These are phyloP conservation scores for Mortierella claussenii DNA, from an alignment of 192 early-diverging fungal genomes.

Conservation along the genomic window DNA sequence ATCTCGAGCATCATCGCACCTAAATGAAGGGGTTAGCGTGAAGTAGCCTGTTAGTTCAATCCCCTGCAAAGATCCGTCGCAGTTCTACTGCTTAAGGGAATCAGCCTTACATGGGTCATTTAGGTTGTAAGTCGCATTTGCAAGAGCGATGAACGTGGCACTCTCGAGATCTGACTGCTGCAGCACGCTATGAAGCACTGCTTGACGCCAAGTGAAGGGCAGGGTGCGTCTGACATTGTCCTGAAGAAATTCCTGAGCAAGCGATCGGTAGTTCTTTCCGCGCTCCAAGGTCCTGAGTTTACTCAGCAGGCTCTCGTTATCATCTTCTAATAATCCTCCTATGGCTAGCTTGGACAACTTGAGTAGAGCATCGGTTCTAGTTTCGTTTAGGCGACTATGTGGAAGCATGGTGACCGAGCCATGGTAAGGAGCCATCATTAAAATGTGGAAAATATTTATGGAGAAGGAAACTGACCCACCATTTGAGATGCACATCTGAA, in stretches of 20 bases:
- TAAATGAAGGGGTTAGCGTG: not conserved
- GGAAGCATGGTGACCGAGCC: not conserved
- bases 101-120: slow-evolving; percentile 21
- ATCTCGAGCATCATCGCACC: slow-evolving; percentile 31
- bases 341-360: slow-evolving; percentile 31
- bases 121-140: slow-evolving; percentile 29
- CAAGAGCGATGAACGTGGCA: slow-evolving; percentile 12
- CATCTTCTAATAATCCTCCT: slow-evolving; percentile 10
- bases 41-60: too few species aligned
- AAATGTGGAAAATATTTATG: not conserved
- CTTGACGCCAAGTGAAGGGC: slow-evolving; percentile 29
- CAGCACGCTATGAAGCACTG: slow-evolving; percentile 12
- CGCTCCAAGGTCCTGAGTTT: slow-evolving; percentile 7
- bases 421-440: not conserved
- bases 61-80: too few species aligned
- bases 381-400: slow-evolving; percentile 14
- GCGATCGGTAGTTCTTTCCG: not conserved
- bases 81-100: too few species aligned
- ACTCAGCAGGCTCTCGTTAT: slow-evolving; percentile 17
- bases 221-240: slow-evolving; percentile 19
- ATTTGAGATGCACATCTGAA: not conserved
- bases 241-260: slow-evolving; percentile 17
- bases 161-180: slow-evolving; percentile 2
- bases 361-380: slow-evolving; percentile 15
- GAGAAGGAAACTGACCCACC: too few species aligned